Percentiles rank a stretch among this genome's conserved stretches.
Evolutionary conservation across 176 grass and related monocot species (phyloP).

Genomic region (Tillandsia leiboldiana): DNA sequence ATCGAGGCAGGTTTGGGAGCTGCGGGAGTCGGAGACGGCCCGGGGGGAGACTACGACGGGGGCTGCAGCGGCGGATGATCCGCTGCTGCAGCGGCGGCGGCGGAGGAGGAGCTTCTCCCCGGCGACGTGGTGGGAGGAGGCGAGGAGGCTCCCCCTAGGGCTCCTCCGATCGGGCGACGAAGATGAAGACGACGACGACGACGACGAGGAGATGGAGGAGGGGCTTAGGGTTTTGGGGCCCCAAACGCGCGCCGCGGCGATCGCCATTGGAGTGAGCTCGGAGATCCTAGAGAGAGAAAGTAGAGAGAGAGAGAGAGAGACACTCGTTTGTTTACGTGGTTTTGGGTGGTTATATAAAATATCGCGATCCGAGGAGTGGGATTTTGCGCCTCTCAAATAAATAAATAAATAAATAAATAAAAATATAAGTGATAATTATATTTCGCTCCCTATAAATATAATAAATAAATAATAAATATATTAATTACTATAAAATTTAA

Average conservation of each 20-base stretch:
- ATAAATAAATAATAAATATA: too few species aligned
- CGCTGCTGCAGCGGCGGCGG: constrained; percentile 6
- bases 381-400: not conserved
- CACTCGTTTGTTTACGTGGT: not conserved
- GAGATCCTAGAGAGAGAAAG: constrained; percentile 11
- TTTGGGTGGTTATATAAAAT: too few species aligned
- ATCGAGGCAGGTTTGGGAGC: constrained; percentile 92
- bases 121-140: constrained; percentile 11
- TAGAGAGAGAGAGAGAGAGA: constrained; percentile 19
- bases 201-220: not conserved
- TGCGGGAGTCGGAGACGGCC: constrained; percentile 68
- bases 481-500: too few species aligned
- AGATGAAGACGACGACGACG: not conserved
- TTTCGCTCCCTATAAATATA: too few species aligned
- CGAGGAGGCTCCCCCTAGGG: not conserved
- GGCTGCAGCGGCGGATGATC: not conserved
- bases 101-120: constrained; percentile 12
- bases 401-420: not conserved
- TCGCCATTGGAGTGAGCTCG: constrained; percentile 30
- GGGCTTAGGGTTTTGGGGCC: constrained; percentile 16
- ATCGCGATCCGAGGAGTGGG: not conserved
- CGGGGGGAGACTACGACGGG: constrained; percentile 47
- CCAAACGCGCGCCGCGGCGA: constrained; percentile 26
- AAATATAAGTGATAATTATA: too few species aligned
- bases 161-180: not conserved